These are phyloP conservation scores for Penicillium riverlandense DNA, from an alignment of 495 filamentous ascomycete genomes.

Conservation along the genomic window DNA sequence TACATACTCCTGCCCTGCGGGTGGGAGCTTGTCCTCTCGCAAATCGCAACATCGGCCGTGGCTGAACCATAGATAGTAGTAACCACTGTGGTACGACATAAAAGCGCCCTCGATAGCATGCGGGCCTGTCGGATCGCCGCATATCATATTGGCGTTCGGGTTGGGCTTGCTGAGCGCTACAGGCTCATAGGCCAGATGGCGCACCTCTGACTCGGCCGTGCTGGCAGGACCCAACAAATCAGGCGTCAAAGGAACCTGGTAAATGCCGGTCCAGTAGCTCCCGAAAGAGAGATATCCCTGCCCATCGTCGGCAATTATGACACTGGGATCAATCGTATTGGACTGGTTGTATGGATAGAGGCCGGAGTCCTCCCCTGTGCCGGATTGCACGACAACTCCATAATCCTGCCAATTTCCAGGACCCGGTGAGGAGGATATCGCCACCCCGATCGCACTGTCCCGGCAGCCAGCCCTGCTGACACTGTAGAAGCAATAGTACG, in stretches of 20 bases:
- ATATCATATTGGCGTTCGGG: conserved; percentile 19
- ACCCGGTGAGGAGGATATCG: conserved; percentile 55
- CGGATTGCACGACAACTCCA: conserved; percentile 35
- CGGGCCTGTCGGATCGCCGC: conserved; percentile 27
- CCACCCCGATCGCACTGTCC: conserved; percentile 63
- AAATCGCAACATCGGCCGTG: conserved; percentile 64
- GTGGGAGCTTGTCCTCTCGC: conserved; percentile 34
- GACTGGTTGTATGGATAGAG: conserved; percentile 45
- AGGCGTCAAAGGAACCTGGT: conserved; percentile 50
- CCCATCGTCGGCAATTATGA: conserved; percentile 39
- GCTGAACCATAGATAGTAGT: conserved; percentile 69
- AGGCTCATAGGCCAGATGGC: conserved; percentile 29
- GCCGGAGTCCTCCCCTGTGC: conserved; percentile 32
- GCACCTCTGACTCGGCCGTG: conserved; percentile 18
- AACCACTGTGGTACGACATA: conserved; percentile 47
- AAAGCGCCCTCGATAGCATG: conserved; percentile 43
- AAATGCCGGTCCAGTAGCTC: conserved; percentile 66
- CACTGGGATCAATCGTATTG: conserved; percentile 68
- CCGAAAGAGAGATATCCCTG: conserved; percentile 57
- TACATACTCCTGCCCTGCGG: conserved; percentile 55
- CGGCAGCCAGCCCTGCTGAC: conserved; percentile 62
- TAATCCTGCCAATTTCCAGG: conserved; percentile 50
- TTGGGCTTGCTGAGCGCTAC: conserved; percentile 12
- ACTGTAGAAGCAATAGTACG: conserved; percentile 69
- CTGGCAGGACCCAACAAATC: conserved; percentile 28